phyloP scores from a whole-genome alignment of 169 alveolate genomes.

The Amoebophrya sp. region DNA sequence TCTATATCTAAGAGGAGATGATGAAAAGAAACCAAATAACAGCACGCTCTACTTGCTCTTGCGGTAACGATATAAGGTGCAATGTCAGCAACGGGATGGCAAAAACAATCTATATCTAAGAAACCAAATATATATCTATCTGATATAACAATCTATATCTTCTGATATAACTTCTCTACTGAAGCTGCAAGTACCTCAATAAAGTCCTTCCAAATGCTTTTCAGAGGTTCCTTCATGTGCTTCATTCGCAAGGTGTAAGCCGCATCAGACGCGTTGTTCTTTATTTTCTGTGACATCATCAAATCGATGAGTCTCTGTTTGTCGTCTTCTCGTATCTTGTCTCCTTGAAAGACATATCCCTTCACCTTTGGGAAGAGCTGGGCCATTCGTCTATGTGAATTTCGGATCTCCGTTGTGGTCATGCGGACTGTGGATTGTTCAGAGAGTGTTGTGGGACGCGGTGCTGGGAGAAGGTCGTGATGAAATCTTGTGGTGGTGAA shows the following conservation, averaged over 20 bases:
- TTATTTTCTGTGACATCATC: neutral
- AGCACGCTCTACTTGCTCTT: too few relatives aligned
- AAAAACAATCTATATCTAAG: too few relatives aligned
- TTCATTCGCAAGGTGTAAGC: neutral
- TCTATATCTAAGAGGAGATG: too few relatives aligned
- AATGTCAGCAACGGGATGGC: too few relatives aligned
- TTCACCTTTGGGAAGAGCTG: neutral
- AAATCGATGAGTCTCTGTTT: neutral
- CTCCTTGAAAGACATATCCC: neutral
- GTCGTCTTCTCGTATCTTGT: neutral
- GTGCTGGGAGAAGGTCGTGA: neutral
- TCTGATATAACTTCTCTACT: too few relatives aligned
- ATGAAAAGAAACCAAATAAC: too few relatives aligned
- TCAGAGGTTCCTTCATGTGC: conserved; percentile 16
- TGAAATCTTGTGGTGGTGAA: too few relatives aligned
- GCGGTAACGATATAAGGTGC: too few relatives aligned
- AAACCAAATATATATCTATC: too few relatives aligned
- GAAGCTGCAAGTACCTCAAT: neutral
- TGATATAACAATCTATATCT: too few relatives aligned
- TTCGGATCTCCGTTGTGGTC: conserved; percentile 17
- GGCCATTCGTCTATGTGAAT: neutral
- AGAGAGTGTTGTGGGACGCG: neutral
- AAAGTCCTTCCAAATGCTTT: neutral
- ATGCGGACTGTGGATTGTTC: neutral
- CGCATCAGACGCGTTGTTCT: neutral